A percentile compares a stretch with the other conserved stretches of the same genome.
These are phyloP conservation scores for Opeltia flavorubescens DNA, from an alignment of 495 filamentous ascomycete genomes.

Conservation along the genomic window DNA sequence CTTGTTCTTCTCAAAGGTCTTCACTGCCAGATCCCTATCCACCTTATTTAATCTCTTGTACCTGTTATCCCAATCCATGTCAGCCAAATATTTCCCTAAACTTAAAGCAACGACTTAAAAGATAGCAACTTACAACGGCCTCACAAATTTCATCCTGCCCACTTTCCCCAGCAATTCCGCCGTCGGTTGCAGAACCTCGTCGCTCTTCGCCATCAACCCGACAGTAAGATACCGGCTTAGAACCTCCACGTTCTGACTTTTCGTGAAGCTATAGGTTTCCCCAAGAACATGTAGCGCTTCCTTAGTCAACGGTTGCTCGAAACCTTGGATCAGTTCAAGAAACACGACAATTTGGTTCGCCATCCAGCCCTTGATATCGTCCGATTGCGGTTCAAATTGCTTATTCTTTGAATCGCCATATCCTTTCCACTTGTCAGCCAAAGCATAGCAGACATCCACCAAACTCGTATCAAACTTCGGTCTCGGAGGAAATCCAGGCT, in stretches of 20 bases:
- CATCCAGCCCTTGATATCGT: constrained; percentile 57
- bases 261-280: constrained; percentile 49
- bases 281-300: constrained; percentile 55
- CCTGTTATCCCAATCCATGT: constrained; percentile 14
- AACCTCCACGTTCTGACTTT: constrained; percentile 72
- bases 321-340: constrained; percentile 58
- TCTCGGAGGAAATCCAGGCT: constrained; percentile 74
- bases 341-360: constrained; percentile 87
- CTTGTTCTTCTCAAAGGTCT: constrained; percentile 74
- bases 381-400: constrained; percentile 47
- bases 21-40: constrained; percentile 57
- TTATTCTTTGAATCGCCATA: constrained; percentile 20
- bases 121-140: constrained; percentile 45
- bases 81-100: not conserved
- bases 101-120: not conserved
- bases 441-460: constrained; percentile 68
- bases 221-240: constrained; percentile 62
- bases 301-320: constrained; percentile 43
- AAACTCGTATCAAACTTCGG: constrained; percentile 81
- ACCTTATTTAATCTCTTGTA: constrained; percentile 58
- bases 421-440: constrained; percentile 65
- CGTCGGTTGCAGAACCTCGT: constrained; percentile 49
- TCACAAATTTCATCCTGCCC: constrained; percentile 94
- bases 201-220: constrained; percentile 58
- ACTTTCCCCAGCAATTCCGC: constrained; percentile 64